Conservation (phyloP, 1,284 basidiomycete species). For the Ustilago esculenta region DNA sequence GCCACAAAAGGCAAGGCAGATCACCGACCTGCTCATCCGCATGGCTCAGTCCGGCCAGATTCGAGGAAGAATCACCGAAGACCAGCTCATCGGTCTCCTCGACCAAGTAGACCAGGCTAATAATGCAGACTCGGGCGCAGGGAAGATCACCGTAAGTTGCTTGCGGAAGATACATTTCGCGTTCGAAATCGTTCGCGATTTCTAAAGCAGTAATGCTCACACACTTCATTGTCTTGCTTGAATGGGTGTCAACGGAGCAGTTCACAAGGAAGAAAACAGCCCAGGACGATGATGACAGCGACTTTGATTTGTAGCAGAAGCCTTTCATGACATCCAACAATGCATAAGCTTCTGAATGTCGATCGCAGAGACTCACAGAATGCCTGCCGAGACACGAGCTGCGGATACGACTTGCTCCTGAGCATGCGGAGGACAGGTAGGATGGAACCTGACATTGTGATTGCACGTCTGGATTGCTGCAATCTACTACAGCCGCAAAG, state of each 20-base stretch:
- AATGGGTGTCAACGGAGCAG: no score
- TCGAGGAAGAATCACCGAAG: slow-evolving; percentile 83
- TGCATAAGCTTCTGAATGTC: not conserved
- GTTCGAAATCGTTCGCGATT: no score
- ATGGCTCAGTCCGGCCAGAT: slow-evolving; percentile 95
- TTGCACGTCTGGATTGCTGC: no score
- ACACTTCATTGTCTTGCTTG: no score
- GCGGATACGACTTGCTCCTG: no score
- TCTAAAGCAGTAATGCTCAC: no score
- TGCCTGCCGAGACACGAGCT: no score
- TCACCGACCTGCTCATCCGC: slow-evolving; percentile 83
- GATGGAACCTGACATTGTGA: no score
- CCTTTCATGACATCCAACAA: not conserved
- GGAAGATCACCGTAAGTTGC: slow-evolving; percentile 65
- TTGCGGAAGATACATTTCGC: no score
- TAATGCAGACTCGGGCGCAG: slow-evolving; percentile 21
- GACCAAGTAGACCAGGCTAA: slow-evolving; percentile 79
- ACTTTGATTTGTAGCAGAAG: slow-evolving; percentile 47
- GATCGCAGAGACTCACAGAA: no score
- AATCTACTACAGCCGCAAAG: no score
- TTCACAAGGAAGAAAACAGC: slow-evolving; percentile 52
- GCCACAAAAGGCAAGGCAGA: slow-evolving; percentile 84
- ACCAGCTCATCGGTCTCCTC: slow-evolving; percentile 87
- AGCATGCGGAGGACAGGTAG: no score
- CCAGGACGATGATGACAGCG: slow-evolving; percentile 54